Conservation (phyloP, 1,139 yeast species). For the Diutina catenulata region DNA sequence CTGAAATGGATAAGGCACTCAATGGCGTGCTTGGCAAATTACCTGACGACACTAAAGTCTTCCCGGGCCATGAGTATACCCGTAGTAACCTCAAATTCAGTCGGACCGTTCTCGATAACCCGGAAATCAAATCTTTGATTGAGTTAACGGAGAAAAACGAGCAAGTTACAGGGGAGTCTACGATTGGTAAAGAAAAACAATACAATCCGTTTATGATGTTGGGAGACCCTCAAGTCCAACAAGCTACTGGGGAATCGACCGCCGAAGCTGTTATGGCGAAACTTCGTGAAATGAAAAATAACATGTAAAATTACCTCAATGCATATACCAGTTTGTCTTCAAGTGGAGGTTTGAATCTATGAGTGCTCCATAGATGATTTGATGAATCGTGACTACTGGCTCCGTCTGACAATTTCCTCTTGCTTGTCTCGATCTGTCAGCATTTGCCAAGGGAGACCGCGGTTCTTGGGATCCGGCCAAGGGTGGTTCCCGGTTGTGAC, state of each 20-base stretch:
- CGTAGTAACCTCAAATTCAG: conserved; percentile 70
- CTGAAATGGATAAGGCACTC: conserved; percentile 67
- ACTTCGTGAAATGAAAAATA: conserved; percentile 62
- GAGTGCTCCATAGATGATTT: too few relatives aligned
- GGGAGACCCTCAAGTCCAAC: conserved; percentile 41
- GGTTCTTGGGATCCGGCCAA: too few relatives aligned
- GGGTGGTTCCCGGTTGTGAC: too few relatives aligned
- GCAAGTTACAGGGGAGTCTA: conserved; percentile 71
- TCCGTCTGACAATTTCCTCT: too few relatives aligned
- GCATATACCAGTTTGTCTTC: too few relatives aligned
- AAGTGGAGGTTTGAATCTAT: too few relatives aligned
- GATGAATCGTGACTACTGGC: too few relatives aligned
- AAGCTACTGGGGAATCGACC: conserved; percentile 27
- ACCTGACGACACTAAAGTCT: conserved; percentile 62
- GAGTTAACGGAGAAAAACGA: conserved; percentile 44
- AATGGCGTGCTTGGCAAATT: conserved; percentile 43
- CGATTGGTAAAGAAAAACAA: conserved; percentile 69
- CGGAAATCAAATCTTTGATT: conserved; percentile 43
- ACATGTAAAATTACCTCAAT: conserved; percentile 22
- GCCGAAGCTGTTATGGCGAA: conserved; percentile 49
- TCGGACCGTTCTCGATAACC: conserved; percentile 42
- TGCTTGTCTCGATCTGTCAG: too few relatives aligned
- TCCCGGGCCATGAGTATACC: conserved; percentile 96
- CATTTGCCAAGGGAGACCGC: too few relatives aligned
- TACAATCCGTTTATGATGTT: conserved; percentile 89